Base-by-base conservation (phyloP, 768 basidiomycete genomes). In the Trametes coccinea region DNA sequence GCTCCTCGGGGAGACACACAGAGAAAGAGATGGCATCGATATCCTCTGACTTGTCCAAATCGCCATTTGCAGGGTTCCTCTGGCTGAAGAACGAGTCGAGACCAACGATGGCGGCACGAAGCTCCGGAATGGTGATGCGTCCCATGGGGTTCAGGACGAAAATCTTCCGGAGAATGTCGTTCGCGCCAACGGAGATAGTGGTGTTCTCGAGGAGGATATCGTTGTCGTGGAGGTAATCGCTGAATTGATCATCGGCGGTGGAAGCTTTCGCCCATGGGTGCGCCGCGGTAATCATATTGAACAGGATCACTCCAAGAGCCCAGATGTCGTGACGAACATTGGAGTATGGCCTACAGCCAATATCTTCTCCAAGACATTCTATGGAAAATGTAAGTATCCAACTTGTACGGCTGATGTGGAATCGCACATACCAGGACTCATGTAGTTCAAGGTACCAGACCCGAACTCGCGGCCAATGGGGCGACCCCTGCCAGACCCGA, bases 271-370 rank as follows among this genome's bases (percentile, higher is more conserved):
- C 70, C 85, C 85, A 86, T 17, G 82, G 83, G 63, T 80, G 80
- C 52, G 78, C 76, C 2, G 77, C 87, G 61, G 86, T 87, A 48
- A 90, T 84, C 77, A 96, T 83, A 73, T 93, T 95, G 66, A 88
- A 81, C 56, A 96, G 81, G 64, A 96, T 89, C 61, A 96, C 82
- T n/a, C 88, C 89, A 22, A 90, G 73, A 7, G 89, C 79, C 89
- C 89, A 90, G 60, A 90, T 79, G 64, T 90, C 88, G 79, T 83
- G 88, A 60, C 80, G 76, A 11, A 79, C 77, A 53, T 87, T 84
- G 33, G 83, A 84, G 75, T 90, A 80, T 64, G 73, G 68, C 69
- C 78, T 67, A 56, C 75, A 73, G 72, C 79, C 69, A 54, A 77
- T 67, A 44, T 83, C 76, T 43, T 75, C 69, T 9, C 79, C 78